A percentile compares a stretch with the other conserved stretches of the same genome.
phyloP scores from a whole-genome alignment of 192 early-diverging fungal species.

The Coemansia sp. region DNA sequence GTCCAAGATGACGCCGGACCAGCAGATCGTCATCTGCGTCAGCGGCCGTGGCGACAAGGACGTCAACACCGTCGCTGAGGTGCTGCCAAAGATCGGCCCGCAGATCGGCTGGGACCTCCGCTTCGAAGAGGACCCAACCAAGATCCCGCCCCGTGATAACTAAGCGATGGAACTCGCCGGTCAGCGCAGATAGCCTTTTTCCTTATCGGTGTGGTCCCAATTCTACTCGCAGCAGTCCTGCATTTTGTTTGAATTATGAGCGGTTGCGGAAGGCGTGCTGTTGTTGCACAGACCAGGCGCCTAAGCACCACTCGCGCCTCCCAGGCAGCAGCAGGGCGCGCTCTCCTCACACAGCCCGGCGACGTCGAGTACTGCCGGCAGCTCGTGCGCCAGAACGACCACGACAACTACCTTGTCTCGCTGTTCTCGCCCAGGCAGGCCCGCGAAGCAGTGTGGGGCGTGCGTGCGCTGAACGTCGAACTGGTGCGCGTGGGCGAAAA shows the following conservation, averaged over 20 bases:
- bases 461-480: conserved; percentile 90
- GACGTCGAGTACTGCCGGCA: conserved; percentile 42
- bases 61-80: conserved; percentile 86
- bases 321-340: no score
- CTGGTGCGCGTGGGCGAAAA: conserved; percentile 70
- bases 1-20: conserved; percentile 60
- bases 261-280: no score
- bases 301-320: no score
- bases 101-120: conserved; percentile 85
- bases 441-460: conserved; percentile 63
- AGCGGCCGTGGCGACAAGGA: conserved; percentile 98
- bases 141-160: conserved; percentile 1
- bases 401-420: conserved; percentile 70
- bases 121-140: conserved; percentile 48
- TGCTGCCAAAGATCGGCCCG: conserved; percentile 82
- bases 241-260: no score
- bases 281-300: no score
- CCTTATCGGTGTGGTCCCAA: no score
- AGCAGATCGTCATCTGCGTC: conserved; percentile 85
- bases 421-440: conserved; percentile 68
- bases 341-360: conserved; percentile 6
- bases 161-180: no score
- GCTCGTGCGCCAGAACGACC: conserved; percentile 57
- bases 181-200: no score
- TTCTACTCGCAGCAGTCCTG: no score